Conservation (phyloP, 2,329 filamentous ascomycete genomes). For the Didymellaceae sp. region DNA sequence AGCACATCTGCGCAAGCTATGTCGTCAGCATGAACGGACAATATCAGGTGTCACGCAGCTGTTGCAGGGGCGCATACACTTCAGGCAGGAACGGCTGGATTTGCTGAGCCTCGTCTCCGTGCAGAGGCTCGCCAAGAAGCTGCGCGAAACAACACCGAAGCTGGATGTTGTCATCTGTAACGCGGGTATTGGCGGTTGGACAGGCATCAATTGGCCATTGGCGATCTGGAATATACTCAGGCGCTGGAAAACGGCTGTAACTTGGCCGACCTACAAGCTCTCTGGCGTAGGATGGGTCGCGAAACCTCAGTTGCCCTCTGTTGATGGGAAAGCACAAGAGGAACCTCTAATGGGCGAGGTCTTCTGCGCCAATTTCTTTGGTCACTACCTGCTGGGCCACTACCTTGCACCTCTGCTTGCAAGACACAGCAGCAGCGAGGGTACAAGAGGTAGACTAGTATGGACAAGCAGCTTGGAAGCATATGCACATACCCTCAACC, state of each 20-base stretch:
- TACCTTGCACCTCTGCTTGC: conserved; percentile 75
- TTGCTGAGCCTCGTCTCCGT: conserved; percentile 63
- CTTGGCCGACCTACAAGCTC: conserved; percentile 80
- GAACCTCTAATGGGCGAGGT: conserved; percentile 76
- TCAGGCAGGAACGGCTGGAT: conserved; percentile 65
- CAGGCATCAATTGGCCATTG: conserved; percentile 72
- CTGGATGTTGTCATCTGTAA: conserved; percentile 85
- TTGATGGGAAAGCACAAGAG: conserved; percentile 29
- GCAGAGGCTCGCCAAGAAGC: conserved; percentile 58
- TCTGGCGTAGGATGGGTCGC: conserved; percentile 63
- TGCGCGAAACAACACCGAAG: conserved; percentile 67
- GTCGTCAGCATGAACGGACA: conserved; percentile 43
- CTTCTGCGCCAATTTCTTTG: conserved; percentile 92
- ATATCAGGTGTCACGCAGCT: conserved; percentile 50
- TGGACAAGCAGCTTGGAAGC: conserved; percentile 89
- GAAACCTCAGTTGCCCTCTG: conserved; percentile 57
- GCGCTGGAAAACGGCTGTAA: conserved; percentile 71
- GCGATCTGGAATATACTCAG: conserved; percentile 65
- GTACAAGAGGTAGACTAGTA: conserved; percentile 70
- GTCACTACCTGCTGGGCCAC: conserved; percentile 89
- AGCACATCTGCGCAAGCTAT: conserved; percentile 63
- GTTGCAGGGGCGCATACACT: conserved; percentile 54
- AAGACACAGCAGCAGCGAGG: conserved; percentile 51
- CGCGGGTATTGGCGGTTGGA: conserved; percentile 88
- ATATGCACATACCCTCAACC: conserved; percentile 61